Conservation (phyloP, 768 basidiomycete genomes). For the Mycena rebaudengoi region DNA sequence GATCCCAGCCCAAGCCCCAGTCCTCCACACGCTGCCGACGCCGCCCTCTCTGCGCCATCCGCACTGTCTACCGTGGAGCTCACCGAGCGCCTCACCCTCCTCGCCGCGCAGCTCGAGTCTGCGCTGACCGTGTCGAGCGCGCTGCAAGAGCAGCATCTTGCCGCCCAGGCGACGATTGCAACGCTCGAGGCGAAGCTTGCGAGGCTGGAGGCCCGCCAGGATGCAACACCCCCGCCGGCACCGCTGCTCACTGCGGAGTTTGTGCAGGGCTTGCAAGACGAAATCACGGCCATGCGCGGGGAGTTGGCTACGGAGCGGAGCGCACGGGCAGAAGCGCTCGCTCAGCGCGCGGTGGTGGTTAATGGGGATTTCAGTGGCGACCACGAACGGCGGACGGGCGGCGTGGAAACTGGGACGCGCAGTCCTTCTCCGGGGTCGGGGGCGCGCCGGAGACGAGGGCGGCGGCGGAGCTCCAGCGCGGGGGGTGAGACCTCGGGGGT, state of each 20-base stretch:
- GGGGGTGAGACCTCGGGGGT: neutral
- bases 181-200: slow-evolving; percentile 72
- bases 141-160: slow-evolving; percentile 79
- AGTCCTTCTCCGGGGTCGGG: no score
- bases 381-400: neutral
- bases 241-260: neutral
- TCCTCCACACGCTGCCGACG: slow-evolving; percentile 25
- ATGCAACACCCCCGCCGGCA: neutral
- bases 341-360: slow-evolving; percentile 4
- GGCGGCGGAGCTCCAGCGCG: neutral
- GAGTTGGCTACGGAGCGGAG: slow-evolving; percentile 19
- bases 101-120: slow-evolving; percentile 76
- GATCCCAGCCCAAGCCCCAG: slow-evolving; percentile 22
- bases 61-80: slow-evolving; percentile 59
- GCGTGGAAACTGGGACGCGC: no score
- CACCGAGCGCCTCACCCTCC: slow-evolving; percentile 63
- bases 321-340: slow-evolving; percentile 16
- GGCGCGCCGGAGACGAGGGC: no score
- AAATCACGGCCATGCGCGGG: slow-evolving; percentile 16
- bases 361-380: neutral
- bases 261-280: neutral
- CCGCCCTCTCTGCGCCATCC: neutral
- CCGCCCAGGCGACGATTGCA: slow-evolving; percentile 76
- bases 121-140: slow-evolving; percentile 76
- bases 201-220: slow-evolving; percentile 56